Evolutionary conservation across 805 yeast species (phyloP).

Genomic region (Metschnikowia continentalis): DNA sequence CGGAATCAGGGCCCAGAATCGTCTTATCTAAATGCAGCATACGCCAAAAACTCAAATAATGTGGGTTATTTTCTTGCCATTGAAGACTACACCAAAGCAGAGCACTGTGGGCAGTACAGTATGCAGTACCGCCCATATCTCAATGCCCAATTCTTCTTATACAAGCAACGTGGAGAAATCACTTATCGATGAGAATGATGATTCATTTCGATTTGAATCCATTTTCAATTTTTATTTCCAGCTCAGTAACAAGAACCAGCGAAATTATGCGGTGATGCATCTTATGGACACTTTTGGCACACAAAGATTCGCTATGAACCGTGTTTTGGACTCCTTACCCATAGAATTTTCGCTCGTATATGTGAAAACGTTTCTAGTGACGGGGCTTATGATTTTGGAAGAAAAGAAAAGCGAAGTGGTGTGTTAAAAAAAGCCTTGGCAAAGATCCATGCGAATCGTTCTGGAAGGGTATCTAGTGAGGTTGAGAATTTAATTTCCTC

Average conservation of each 20-base stretch:
- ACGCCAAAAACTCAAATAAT: neutral
- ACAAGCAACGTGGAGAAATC: neutral
- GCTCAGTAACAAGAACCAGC: slow-evolving; percentile 4
- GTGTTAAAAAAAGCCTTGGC: slow-evolving; percentile 26
- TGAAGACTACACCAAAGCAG: slow-evolving; percentile 34
- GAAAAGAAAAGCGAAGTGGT: slow-evolving; percentile 15
- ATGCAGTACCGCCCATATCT: slow-evolving; percentile 22
- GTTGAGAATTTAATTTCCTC: slow-evolving; percentile 8
- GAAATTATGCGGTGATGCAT: slow-evolving; percentile 25
- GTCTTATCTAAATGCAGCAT: neutral
- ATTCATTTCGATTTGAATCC: slow-evolving; percentile 11
- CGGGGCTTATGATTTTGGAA: slow-evolving; percentile 20
- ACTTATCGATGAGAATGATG: neutral
- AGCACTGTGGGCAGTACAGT: slow-evolving; percentile 24
- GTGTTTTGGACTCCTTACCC: slow-evolving; percentile 29
- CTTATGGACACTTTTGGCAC: slow-evolving; percentile 24
- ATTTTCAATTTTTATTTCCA: slow-evolving; percentile 20
- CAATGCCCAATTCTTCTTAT: slow-evolving; percentile 16
- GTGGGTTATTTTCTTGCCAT: slow-evolving; percentile 14
- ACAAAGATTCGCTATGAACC: slow-evolving; percentile 19
- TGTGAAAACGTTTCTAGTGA: slow-evolving; percentile 24
- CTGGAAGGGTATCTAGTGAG: slow-evolving; percentile 20
- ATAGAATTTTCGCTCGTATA: slow-evolving; percentile 26
- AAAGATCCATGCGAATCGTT: slow-evolving; percentile 25
- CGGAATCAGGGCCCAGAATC: neutral